phyloP scores from a whole-genome alignment of 305 asterid species.

The Solanum hybrid region DNA sequence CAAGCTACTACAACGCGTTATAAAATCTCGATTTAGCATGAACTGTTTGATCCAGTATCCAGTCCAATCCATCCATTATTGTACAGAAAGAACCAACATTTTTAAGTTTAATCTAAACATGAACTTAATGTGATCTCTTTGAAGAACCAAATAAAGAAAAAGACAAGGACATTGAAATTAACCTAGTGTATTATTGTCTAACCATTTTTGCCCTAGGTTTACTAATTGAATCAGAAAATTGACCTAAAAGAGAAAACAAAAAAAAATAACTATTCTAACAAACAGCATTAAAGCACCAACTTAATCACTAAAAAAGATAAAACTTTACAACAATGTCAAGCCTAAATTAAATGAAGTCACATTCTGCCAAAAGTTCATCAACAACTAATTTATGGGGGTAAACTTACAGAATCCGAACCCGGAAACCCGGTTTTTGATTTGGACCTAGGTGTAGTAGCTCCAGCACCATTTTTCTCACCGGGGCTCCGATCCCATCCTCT shows the following conservation, averaged over 20 bases:
- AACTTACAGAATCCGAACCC: constrained; percentile 33
- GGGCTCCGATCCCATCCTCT: constrained; percentile 75
- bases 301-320: background rate
- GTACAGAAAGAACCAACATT: background rate
- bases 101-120: background rate
- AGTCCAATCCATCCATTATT: background rate
- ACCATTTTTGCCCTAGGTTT: background rate
- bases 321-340: background rate
- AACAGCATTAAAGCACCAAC: background rate
- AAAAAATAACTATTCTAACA: background rate
- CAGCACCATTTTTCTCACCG: constrained; percentile 20
- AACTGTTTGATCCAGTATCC: background rate
- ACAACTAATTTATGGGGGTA: background rate
- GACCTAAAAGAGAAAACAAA: background rate
- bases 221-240: background rate
- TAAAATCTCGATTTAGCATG: background rate
- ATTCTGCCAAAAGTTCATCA: background rate
- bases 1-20: background rate
- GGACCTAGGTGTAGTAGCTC: constrained; percentile 24
- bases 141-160: background rate
- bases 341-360: background rate
- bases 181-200: background rate
- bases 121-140: background rate
- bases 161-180: background rate
- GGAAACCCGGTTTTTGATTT: constrained; percentile 19